Base-by-base conservation (phyloP, 306 rosid genomes). In the Hylodesmum podocarpum region DNA sequence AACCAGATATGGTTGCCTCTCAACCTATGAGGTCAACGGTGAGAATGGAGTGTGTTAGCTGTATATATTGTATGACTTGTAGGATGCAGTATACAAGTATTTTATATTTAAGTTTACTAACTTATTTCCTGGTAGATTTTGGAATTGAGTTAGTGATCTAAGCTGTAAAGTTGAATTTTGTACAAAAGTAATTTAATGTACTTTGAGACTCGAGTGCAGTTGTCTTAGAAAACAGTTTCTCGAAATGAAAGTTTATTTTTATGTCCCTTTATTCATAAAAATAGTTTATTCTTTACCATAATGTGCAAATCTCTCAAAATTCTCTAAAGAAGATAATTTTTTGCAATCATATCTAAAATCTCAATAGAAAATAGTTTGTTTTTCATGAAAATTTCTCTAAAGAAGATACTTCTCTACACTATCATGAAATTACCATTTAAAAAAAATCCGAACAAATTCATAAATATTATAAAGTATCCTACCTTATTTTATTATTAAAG, bases 51-150 rank as follows among this genome's bases (percentile, higher is more conserved):
- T 75, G 59, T 67, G 36, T 44, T 58, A 80, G 73, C 37, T 87
- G 87, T 79, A 81, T 67, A 83, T 85, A 80, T 31, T 83, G 85
- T 78, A 84, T 65, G 79, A 79, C 49, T 68, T 57, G 44, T 83
- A 87, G 87, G 81, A 57, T 46, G 73, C 59, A 66, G 84, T 54
- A 78, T 72, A 53, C 73, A 54, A 76, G 55, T 70, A 59, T 50
- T 66, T 29, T 8, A 40, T 3, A 12, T 57, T 21, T 57, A 57
- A 27, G 73, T 75, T 81, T 33, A 69, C 64, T 70, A 40, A 54
- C 43, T 57, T 81, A 13, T 29, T 71, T 53, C 44, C 57, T 39
- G 3, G 61, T 77, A 76, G 77, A 55, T 27, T 72, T 78, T 75
- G 67, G 67, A 64, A 66, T 66, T 70, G 2, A 44, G 59, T 33